These are phyloP conservation scores for Cerioporus squamosus DNA, from an alignment of 1,284 basidiomycete genomes.

Conservation along the genomic window DNA sequence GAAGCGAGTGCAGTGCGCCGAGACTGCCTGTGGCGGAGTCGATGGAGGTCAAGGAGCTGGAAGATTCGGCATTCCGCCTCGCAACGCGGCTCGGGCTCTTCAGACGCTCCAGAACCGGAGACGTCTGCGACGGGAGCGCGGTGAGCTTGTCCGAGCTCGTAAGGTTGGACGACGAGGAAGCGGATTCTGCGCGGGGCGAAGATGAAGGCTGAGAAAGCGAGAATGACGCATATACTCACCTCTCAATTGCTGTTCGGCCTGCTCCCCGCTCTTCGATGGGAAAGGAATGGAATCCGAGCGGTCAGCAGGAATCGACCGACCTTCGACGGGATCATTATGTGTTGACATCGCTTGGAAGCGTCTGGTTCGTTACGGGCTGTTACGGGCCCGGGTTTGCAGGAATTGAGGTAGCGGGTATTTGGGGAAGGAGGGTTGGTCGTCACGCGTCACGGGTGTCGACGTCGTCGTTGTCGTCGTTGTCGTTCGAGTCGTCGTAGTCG, in stretches of 20 bases:
- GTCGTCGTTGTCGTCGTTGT: background rate
- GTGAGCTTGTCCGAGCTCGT: slow-evolving; percentile 46
- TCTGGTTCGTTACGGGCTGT: background rate
- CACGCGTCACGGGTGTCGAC: background rate
- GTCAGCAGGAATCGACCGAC: slow-evolving; percentile 4
- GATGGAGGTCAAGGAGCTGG: slow-evolving; percentile 32
- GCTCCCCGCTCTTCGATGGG: slow-evolving; percentile 9
- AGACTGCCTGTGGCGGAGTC: slow-evolving; percentile 28
- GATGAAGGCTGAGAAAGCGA: background rate
- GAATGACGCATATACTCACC: slow-evolving; percentile 4
- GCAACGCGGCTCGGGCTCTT: slow-evolving; percentile 25
- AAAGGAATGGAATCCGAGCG: slow-evolving; percentile 22
- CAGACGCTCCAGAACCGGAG: slow-evolving; percentile 34
- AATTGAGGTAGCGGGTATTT: background rate
- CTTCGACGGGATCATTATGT: background rate
- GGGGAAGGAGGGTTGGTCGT: no score
- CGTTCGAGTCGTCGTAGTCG: background rate
- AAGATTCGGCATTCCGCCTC: slow-evolving; percentile 31
- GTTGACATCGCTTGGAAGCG: slow-evolving; percentile 5
- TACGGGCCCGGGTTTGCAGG: no score
- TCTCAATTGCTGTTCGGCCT: slow-evolving; percentile 9
- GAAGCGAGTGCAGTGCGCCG: slow-evolving; percentile 22
- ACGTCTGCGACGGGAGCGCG: slow-evolving; percentile 39
- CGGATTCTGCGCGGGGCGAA: slow-evolving; percentile 23
- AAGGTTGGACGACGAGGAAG: slow-evolving; percentile 36